A percentile compares a stretch with the other conserved stretches of the same genome.
Conservation (phyloP, 441 rosid species). For the Theobroma grandiflorum region DNA sequence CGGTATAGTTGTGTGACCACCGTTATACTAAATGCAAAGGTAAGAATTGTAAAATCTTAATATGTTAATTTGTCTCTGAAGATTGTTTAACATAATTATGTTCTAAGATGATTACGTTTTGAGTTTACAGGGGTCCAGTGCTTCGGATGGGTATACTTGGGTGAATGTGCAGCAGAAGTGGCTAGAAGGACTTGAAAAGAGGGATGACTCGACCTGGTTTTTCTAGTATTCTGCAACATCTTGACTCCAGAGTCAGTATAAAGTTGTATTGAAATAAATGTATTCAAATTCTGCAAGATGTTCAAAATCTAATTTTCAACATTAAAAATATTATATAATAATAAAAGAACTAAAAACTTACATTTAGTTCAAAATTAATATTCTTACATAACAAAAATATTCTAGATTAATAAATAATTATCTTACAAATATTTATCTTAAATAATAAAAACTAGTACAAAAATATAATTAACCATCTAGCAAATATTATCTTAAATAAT, state of each 20-base stretch:
- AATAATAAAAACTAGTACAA: too few relatives aligned
- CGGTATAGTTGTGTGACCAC: constrained; percentile 60
- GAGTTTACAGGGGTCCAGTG: constrained; percentile 41
- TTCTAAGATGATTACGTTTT: constrained; percentile 1
- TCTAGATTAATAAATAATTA: too few relatives aligned
- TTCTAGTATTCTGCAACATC: constrained; percentile 30
- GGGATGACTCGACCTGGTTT: constrained; percentile 56
- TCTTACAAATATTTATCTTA: too few relatives aligned
- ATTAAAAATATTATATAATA: too few relatives aligned
- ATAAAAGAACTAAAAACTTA: too few relatives aligned
- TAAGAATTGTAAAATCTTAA: constrained; percentile 31
- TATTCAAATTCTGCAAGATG: neutral
- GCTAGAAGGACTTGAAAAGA: constrained; percentile 57
- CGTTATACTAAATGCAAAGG: constrained; percentile 60
- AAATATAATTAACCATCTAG: too few relatives aligned
- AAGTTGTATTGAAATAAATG: constrained; percentile 1
- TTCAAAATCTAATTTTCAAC: too few relatives aligned
- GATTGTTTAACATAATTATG: neutral
- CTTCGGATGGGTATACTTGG: constrained; percentile 45
- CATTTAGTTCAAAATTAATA: too few relatives aligned
- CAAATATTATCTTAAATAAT: too few relatives aligned
- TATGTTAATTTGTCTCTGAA: neutral
- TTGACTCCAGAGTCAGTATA: neutral
- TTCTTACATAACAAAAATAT: too few relatives aligned
- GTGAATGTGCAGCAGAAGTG: constrained; percentile 76